Conservation (phyloP, 106 monocot genomes). For the Dendrobium chrysotoxum region DNA sequence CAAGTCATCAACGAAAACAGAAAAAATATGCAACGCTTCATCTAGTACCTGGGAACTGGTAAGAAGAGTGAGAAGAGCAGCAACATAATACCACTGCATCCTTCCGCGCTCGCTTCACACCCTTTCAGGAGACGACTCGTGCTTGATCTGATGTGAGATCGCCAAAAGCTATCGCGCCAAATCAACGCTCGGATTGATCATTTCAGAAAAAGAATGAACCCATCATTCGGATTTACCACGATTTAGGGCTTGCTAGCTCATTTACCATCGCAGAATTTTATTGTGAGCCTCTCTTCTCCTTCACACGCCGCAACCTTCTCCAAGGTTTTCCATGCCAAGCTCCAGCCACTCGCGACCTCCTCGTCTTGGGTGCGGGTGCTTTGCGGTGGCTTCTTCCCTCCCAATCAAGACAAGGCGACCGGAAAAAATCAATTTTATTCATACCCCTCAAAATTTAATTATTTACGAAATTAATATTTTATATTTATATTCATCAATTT, state of each 20-base stretch:
- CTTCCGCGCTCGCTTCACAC: background rate
- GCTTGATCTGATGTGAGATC: background rate
- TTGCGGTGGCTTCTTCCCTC: too few relatives aligned
- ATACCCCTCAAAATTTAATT: too few relatives aligned
- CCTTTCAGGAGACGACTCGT: background rate
- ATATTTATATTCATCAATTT: too few relatives aligned
- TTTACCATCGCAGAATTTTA: background rate
- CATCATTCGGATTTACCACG: too few relatives aligned
- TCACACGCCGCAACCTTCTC: background rate
- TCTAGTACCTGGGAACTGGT: constrained; percentile 74
- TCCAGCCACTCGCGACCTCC: background rate
- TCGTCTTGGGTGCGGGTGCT: too few relatives aligned
- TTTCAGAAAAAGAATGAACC: too few relatives aligned
- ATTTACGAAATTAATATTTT: too few relatives aligned
- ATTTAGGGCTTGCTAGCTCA: background rate
- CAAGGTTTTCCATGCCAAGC: background rate
- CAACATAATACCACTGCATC: constrained; percentile 81
- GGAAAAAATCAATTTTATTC: too few relatives aligned
- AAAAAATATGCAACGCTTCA: background rate
- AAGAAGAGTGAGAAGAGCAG: constrained; percentile 77
- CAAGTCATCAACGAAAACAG: background rate
- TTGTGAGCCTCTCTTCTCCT: background rate
- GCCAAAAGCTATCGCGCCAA: background rate
- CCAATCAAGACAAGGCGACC: too few relatives aligned
- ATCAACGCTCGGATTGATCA: background rate